Evolutionary conservation across 208 protist genomes (phyloP).

Genomic region (Trypanosoma brucei): DNA sequence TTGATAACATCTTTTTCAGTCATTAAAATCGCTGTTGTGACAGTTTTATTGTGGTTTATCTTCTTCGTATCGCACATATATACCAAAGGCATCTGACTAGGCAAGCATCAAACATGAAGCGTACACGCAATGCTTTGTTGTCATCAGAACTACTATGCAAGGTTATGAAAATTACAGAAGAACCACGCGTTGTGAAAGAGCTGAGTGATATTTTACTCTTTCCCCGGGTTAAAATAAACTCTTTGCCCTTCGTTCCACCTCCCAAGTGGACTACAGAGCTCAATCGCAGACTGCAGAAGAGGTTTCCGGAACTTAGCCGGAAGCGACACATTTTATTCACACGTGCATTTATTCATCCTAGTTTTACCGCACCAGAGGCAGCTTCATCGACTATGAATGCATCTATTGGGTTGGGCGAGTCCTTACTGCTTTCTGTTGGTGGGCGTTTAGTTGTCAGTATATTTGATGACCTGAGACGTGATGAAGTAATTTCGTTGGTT

Average conservation of each 20-base stretch:
- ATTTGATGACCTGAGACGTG: slow-evolving; percentile 51
- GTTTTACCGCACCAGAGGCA: slow-evolving; percentile 60
- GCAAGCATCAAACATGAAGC: slow-evolving; percentile 7
- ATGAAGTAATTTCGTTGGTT: slow-evolving; percentile 53
- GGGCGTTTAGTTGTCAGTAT: slow-evolving; percentile 45
- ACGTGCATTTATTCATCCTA: slow-evolving; percentile 82
- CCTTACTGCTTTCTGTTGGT: slow-evolving; percentile 39
- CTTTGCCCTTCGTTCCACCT: slow-evolving; percentile 74
- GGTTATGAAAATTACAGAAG: slow-evolving; percentile 13
- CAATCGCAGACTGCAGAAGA: slow-evolving; percentile 46
- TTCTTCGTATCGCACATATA: slow-evolving; percentile 16
- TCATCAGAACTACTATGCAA: slow-evolving; percentile 13
- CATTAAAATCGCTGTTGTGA: background rate
- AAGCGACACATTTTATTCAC: slow-evolving; percentile 53
- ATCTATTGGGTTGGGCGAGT: slow-evolving; percentile 52
- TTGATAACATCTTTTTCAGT: too few relatives aligned
- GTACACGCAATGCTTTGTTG: slow-evolving; percentile 15
- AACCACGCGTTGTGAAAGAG: slow-evolving; percentile 1
- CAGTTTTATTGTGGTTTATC: background rate
- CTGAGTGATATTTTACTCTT: slow-evolving; percentile 24
- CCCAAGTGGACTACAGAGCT: slow-evolving; percentile 82
- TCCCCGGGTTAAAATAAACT: slow-evolving; percentile 30
- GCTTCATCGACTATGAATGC: slow-evolving; percentile 56
- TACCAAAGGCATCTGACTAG: background rate
- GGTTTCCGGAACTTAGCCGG: slow-evolving; percentile 55